A percentile compares a stretch with the other conserved stretches of the same genome.
These are phyloP conservation scores for Paraconiothyrium brasiliense DNA, from an alignment of 2,329 filamentous ascomycete genomes.

Conservation along the genomic window DNA sequence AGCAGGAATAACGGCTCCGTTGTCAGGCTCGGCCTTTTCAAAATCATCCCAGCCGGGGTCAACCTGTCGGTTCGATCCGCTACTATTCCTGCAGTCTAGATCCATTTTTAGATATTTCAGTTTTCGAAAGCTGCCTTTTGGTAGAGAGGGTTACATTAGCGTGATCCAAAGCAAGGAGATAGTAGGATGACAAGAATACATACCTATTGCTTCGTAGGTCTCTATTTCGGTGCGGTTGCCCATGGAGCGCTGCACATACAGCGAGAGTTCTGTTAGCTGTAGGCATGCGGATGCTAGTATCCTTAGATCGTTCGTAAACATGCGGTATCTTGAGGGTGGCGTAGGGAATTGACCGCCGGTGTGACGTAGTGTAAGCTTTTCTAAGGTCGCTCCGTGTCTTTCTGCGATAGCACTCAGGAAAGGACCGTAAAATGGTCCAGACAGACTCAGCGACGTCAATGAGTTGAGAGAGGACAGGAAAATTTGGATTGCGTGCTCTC, in stretches of 20 bases:
- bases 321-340: background rate
- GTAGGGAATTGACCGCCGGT: no score
- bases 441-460: background rate
- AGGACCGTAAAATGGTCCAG: no score
- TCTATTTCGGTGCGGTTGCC: background rate
- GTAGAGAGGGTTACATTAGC: background rate
- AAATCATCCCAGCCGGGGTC: no score
- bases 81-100: conserved; percentile 3
- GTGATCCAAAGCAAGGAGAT: no score
- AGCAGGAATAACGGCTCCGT: no score
- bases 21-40: no score
- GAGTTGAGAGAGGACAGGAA: background rate
- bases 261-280: background rate
- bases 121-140: conserved; percentile 5
- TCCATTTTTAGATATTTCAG: background rate
- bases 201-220: conserved; percentile 6
- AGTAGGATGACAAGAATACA: background rate
- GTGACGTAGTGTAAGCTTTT: background rate
- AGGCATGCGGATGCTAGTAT: background rate
- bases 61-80: no score
- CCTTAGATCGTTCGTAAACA: background rate
- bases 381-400: background rate
- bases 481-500: no score
- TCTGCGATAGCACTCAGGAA: background rate
- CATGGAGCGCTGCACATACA: background rate